Base-by-base conservation (phyloP, 352 stramenopile genomes). In the Phytopythium oedochilum region DNA sequence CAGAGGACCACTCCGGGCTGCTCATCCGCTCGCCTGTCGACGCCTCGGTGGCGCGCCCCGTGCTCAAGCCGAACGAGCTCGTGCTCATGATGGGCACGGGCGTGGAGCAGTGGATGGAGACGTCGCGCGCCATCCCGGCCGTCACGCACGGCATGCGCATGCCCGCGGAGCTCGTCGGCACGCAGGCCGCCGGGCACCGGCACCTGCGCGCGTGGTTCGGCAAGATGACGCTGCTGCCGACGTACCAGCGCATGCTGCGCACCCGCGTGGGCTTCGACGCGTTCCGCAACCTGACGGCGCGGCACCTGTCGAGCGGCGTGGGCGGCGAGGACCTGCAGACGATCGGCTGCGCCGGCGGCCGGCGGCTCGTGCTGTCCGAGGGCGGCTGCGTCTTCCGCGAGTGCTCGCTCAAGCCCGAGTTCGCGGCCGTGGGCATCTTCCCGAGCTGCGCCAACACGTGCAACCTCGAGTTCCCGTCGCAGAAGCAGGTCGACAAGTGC, bases 331-430 rank as follows among this genome's bases (percentile, higher is more conserved):
- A 76, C 15, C 53, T 78, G 20, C 66, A 74, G 61, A 63, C 60
- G 1, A 73, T 84, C 36, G 73, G 73, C 5, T 84, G 71, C 22
- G 61, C 71, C 5, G 48, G 57, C 31, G 70, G 61, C 17, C 68
- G 73, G 11, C 66, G 67, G 8, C 72, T 83, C 4, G 64, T 67
- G 25, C 59, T 65, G 34, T 75, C 64, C 0, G 73, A 75, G 38
- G 62, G 66, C 23, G 71, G 58, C 49, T 82, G 72, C 55, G 66
- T 61, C 34, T 70, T 45, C 50, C 38, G 45, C 1, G 54, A 66
- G 35, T 85, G 71, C 45, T 71, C 57, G 10, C 18, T 66, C 5
- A 75, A 68, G 25, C 40, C 40, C 22, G 66, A 70, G 7, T 46
- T 31, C 40, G 55, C 62, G 5, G 65, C 67, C 42, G 64, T 42